These are phyloP conservation scores for Cicer judaicum DNA, from an alignment of 306 rosid genomes.

Conservation along the genomic window DNA sequence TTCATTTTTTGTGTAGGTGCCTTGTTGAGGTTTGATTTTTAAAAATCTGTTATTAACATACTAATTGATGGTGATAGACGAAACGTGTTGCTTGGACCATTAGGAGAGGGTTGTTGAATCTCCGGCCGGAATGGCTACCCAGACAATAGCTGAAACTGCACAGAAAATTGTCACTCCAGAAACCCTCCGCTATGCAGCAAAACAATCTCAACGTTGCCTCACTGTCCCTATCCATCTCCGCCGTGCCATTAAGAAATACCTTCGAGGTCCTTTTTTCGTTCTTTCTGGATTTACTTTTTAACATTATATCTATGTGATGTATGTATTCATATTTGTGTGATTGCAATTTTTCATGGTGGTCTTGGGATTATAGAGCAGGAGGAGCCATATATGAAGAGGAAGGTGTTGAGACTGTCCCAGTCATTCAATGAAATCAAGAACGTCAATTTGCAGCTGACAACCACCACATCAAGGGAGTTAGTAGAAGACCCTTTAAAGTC, in stretches of 20 bases:
- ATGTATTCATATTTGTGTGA: slow-evolving; percentile 12
- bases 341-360: slow-evolving; percentile 36
- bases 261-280: slow-evolving; percentile 61
- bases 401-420: slow-evolving; percentile 76
- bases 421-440: slow-evolving; percentile 76
- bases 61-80: slow-evolving; percentile 23
- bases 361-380: slow-evolving; percentile 73
- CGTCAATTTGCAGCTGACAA: slow-evolving; percentile 63
- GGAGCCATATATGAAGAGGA: slow-evolving; percentile 84
- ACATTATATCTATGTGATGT: background rate
- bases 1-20: slow-evolving; percentile 11
- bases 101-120: slow-evolving; percentile 33
- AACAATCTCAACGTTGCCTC: slow-evolving; percentile 79
- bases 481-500: slow-evolving; percentile 84
- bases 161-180: slow-evolving; percentile 72
- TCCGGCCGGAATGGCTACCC: slow-evolving; percentile 63
- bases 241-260: slow-evolving; percentile 82
- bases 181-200: slow-evolving; percentile 77
- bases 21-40: background rate
- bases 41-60: background rate
- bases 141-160: slow-evolving; percentile 62
- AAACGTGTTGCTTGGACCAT: slow-evolving; percentile 25
- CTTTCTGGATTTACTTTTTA: background rate
- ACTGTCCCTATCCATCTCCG: slow-evolving; percentile 81
- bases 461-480: slow-evolving; percentile 67